A percentile compares a stretch with the other conserved stretches of the same genome.
These are phyloP conservation scores for Corchorus capsularis DNA, from an alignment of 345 rosid genomes.

Conservation along the genomic window DNA sequence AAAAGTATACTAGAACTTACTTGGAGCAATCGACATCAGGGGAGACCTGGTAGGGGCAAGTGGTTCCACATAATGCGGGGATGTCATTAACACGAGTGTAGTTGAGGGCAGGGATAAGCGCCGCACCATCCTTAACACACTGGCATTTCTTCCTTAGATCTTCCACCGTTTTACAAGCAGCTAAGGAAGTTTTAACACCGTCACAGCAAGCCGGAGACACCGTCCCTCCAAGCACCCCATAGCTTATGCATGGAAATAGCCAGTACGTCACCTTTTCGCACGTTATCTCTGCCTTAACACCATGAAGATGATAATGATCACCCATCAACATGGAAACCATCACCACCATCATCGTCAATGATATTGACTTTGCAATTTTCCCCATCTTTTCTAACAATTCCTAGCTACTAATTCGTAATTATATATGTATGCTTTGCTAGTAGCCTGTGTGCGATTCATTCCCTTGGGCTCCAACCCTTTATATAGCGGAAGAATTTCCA, in stretches of 20 bases:
- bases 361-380: not conserved
- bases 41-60: constrained; percentile 17
- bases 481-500: no score
- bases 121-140: constrained; percentile 39
- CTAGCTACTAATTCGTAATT: no score
- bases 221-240: constrained; percentile 25
- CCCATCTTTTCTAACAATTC: no score
- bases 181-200: constrained; percentile 29
- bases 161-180: constrained; percentile 26
- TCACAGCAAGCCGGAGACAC: constrained; percentile 31
- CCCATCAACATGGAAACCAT: not conserved
- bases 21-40: constrained; percentile 27
- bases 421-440: no score
- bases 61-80: constrained; percentile 16
- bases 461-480: no score
- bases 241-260: constrained; percentile 40
- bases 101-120: constrained; percentile 29
- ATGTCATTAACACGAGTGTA: constrained; percentile 26
- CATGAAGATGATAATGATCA: not conserved
- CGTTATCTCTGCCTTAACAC: constrained; percentile 27
- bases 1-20: not conserved
- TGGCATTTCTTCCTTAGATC: constrained; percentile 31
- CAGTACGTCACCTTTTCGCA: constrained; percentile 31
- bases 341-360: not conserved
- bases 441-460: no score